Percentiles rank a stretch among this genome's conserved stretches.
Conservation (phyloP, 1,284 basidiomycete genomes). For the Phenoliferia sp. region DNA sequence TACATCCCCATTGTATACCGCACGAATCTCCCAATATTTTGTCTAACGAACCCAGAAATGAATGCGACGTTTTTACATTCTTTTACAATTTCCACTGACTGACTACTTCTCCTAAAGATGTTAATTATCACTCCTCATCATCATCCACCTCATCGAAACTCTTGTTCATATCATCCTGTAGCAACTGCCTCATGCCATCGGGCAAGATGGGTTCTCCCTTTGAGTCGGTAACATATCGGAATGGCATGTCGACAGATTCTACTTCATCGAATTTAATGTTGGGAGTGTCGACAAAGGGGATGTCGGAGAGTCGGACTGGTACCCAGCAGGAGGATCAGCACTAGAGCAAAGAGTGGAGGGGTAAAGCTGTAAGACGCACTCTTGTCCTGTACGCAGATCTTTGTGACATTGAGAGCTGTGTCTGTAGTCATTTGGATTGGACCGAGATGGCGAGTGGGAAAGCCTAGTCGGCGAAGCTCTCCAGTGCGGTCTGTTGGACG, state of each 20-base stretch:
- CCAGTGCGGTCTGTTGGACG: conserved; percentile 54
- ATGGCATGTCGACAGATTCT: conserved; percentile 68
- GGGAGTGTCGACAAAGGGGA: conserved; percentile 73
- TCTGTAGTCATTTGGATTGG: conserved; percentile 95
- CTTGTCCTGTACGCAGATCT: conserved; percentile 74
- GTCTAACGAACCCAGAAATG: too few relatives aligned
- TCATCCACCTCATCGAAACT: conserved; percentile 56
- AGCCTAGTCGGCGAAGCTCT: conserved; percentile 78
- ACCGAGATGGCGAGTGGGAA: conserved; percentile 76
- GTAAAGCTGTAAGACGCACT: conserved; percentile 45
- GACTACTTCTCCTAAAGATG: too few relatives aligned
- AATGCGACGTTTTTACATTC: too few relatives aligned
- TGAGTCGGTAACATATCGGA: conserved; percentile 45
- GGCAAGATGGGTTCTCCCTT: conserved; percentile 65
- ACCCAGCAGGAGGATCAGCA: neutral
- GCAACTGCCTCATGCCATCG: conserved; percentile 76
- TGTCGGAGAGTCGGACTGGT: conserved; percentile 60
- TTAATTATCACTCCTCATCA: neutral
- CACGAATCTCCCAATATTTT: too few relatives aligned
- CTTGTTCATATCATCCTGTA: conserved; percentile 76
- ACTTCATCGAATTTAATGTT: conserved; percentile 74
- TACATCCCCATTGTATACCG: too few relatives aligned
- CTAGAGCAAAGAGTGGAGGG: neutral
- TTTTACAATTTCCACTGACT: too few relatives aligned
- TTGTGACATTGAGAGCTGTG: conserved; percentile 90